These are phyloP conservation scores for Kuraishia borneana DNA, from an alignment of 805 yeast genomes.

Conservation along the genomic window DNA sequence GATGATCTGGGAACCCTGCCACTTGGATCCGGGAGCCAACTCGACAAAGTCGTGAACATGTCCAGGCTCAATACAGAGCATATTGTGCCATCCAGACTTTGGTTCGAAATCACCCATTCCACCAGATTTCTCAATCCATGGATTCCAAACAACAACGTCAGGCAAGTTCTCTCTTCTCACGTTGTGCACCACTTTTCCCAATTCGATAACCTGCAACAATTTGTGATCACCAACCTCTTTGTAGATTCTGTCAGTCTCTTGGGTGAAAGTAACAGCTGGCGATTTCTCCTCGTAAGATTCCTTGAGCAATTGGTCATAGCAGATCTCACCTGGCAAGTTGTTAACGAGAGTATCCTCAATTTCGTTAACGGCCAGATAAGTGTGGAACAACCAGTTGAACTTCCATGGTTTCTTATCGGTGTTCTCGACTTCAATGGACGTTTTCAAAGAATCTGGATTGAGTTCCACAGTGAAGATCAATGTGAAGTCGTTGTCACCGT, in stretches of 20 bases:
- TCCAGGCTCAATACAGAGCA: constrained; percentile 96
- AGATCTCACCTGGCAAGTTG: constrained; percentile 62
- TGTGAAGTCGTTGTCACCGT: constrained; percentile 47
- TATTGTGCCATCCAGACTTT: constrained; percentile 66
- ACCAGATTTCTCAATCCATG: constrained; percentile 78
- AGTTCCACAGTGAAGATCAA: constrained; percentile 2
- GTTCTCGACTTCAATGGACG: constrained; percentile 62
- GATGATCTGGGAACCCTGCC: constrained; percentile 62
- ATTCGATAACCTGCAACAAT: constrained; percentile 54
- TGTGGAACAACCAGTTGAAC: constrained; percentile 93
- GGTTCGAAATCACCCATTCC: constrained; percentile 88
- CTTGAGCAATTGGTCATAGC: constrained; percentile 66
- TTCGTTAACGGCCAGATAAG: constrained; percentile 68
- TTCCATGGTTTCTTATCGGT: constrained; percentile 55
- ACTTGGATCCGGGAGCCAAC: constrained; percentile 59
- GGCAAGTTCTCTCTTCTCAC: constrained; percentile 32
- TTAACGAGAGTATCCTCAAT: constrained; percentile 68
- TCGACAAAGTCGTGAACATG: constrained; percentile 58
- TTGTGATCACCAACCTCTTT: constrained; percentile 43
- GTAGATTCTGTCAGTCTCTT: constrained; percentile 83
- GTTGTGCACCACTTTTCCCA: constrained; percentile 56
- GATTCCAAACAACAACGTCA: constrained; percentile 91
- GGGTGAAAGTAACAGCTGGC: constrained; percentile 63
- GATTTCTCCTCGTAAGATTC: constrained; percentile 56
- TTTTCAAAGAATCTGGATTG: constrained; percentile 1